Conservation (phyloP, 73 alveolate species). For the Symbiodinium pilosum region DNA sequence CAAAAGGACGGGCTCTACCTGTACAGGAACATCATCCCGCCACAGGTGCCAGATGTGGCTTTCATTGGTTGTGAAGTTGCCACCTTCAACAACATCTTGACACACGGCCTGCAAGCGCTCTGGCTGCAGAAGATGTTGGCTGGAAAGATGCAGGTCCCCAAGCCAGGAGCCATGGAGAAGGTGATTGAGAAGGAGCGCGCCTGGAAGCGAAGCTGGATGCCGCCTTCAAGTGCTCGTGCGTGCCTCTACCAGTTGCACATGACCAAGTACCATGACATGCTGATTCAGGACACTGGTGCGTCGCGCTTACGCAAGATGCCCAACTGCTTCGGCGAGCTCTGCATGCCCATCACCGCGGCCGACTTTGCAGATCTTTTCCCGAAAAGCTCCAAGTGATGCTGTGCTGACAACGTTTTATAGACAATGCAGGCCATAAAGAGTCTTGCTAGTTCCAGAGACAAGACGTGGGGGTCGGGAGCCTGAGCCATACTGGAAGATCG, state of each 20-base stretch:
- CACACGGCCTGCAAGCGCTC: conserved; percentile 53
- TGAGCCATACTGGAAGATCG: no score
- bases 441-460: not conserved
- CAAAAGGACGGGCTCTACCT: conserved; percentile 68
- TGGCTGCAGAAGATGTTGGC: conserved; percentile 31
- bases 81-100: conserved; percentile 83
- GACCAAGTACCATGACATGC: conserved; percentile 25
- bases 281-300: not conserved
- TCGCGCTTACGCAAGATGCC: conserved; percentile 41
- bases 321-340: conserved; percentile 59
- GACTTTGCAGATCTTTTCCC: conserved; percentile 4
- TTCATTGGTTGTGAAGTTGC: conserved; percentile 72
- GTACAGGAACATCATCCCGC: conserved; percentile 54
- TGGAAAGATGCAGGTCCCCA: conserved; percentile 21
- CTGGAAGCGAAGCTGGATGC: conserved; percentile 77
- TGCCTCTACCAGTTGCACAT: conserved; percentile 66
- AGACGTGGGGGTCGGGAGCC: no score
- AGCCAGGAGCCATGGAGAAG: conserved; percentile 26
- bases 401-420: not conserved
- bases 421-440: not conserved
- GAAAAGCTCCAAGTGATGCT: not conserved
- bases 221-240: conserved; percentile 45
- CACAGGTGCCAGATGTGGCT: conserved; percentile 59
- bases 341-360: conserved; percentile 38
- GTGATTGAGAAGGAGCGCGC: conserved; percentile 7